These are phyloP conservation scores for Dendryphion nanum DNA, from an alignment of 2,329 filamentous ascomycete species.

Conservation along the genomic window DNA sequence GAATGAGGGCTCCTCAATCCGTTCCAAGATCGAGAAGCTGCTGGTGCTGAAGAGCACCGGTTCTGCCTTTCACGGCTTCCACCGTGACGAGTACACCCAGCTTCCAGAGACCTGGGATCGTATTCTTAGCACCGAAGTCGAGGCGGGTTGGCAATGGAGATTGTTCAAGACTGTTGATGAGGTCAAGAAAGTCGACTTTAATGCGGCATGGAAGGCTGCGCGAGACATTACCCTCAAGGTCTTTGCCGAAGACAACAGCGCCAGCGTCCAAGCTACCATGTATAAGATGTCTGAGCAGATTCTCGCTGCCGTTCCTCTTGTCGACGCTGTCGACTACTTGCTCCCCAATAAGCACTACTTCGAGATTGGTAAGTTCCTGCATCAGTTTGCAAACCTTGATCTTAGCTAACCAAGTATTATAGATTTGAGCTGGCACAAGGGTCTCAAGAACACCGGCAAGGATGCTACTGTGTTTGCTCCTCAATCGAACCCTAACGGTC, in stretches of 20 bases:
- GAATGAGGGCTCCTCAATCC: slow-evolving; percentile 69
- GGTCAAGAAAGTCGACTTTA: slow-evolving; percentile 69
- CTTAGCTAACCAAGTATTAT: slow-evolving; percentile 16
- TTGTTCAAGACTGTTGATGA: slow-evolving; percentile 64
- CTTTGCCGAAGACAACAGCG: slow-evolving; percentile 86
- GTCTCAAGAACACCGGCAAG: slow-evolving; percentile 88
- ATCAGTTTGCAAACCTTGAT: not conserved
- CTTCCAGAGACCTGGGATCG: slow-evolving; percentile 90
- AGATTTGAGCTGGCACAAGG: slow-evolving; percentile 98
- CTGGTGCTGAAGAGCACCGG: slow-evolving; percentile 95
- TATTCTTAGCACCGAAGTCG: slow-evolving; percentile 90
- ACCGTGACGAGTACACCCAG: slow-evolving; percentile 90
- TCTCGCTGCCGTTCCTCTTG: slow-evolving; percentile 68
- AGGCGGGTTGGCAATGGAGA: slow-evolving; percentile 84
- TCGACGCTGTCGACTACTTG: slow-evolving; percentile 73
- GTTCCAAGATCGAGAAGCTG: slow-evolving; percentile 75
- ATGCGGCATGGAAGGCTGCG: slow-evolving; percentile 75
- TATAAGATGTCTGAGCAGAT: slow-evolving; percentile 97
- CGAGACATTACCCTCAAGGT: slow-evolving; percentile 83
- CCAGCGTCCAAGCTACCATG: slow-evolving; percentile 96
- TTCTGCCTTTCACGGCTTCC: slow-evolving; percentile 92
- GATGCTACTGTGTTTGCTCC: slow-evolving; percentile 95
- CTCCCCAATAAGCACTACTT: slow-evolving; percentile 99
- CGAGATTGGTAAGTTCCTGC: slow-evolving; percentile 70
- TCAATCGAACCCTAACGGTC: slow-evolving; percentile 87